Base-by-base conservation (phyloP, 2,329 filamentous ascomycete species). In the Alternaria brassicae region DNA sequence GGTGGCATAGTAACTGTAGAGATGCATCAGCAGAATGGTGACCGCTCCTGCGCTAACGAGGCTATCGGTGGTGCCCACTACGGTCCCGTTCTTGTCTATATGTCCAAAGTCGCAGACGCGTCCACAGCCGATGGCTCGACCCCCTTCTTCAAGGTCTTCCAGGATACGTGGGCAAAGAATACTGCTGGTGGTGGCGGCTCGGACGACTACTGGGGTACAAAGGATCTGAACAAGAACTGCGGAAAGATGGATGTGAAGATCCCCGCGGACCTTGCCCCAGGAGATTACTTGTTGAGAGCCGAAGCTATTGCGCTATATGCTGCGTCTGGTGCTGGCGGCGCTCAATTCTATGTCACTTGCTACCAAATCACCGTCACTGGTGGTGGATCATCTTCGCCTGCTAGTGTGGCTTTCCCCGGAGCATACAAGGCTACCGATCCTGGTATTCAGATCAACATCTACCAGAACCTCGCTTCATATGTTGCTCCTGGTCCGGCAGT, bases 361-460 rank as follows among this genome's bases (percentile, higher is more conserved):
- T 79, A 86, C 67, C 88, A 89, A 80, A 71, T 89, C 62, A 81
- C 87, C 71, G 78, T 89, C 62, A 84, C 83, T 25, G 85, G 86
- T 56, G 75, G 78, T 37, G 85, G 84, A 15, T 81, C 83, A 39
- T 80, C 78, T n/a, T 77, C 72, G 57, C 74, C 78, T 1, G 59
- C 61, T 25, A 86, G 85, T 51, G 81, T 80, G 13, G 67, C 77
- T 10, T 86, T 83, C 61, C 85, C 83, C 6, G 77, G 78, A 41
- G 80, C 88, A 21, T 89, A 89, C 82, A 86, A 80, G 59, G 78
- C 81, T 66, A 73, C 80, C 48, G 86, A 89, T 72, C 77, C 84
- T 6, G 87, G 87, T 57, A 86, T 89, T 67, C 68, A 81, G 58
- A 79, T 88, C 81, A 86, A 86, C 81, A 84, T 89, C 76, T 89